Conservation (phyloP, 78 protist genomes). For the Cavenderia fasciculata region DNA sequence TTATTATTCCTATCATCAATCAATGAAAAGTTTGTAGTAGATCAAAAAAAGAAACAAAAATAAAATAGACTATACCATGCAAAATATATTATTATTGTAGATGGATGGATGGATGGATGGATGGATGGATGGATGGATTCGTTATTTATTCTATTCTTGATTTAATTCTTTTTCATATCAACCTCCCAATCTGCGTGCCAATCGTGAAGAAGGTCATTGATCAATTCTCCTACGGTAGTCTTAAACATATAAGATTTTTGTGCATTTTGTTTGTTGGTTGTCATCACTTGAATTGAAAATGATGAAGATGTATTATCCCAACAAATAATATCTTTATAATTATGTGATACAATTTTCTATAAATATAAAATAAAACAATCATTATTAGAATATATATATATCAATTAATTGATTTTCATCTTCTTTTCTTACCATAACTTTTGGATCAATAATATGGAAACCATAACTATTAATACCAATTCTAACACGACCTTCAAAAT, state of each 20-base stretch:
- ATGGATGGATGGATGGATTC: no score
- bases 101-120: no score
- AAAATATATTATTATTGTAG: no score
- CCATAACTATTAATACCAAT: slow-evolving; percentile 65
- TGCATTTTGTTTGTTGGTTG: neutral
- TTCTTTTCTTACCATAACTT: slow-evolving; percentile 15
- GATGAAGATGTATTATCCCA: slow-evolving; percentile 41
- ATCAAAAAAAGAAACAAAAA: neutral
- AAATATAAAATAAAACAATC: neutral
- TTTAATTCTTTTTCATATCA: slow-evolving; percentile 1
- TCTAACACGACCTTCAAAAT: slow-evolving; percentile 62
- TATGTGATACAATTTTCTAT: slow-evolving; percentile 62
- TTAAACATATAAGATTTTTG: slow-evolving; percentile 35
- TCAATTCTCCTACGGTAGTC: slow-evolving; percentile 53
- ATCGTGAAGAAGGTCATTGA: slow-evolving; percentile 52
- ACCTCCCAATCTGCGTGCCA: slow-evolving; percentile 39
- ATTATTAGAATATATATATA: no score
- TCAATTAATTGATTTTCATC: no score
- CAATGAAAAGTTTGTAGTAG: neutral
- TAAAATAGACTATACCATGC: no score
- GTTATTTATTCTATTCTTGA: no score
- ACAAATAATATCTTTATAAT: slow-evolving; percentile 47
- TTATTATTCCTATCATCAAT: neutral
- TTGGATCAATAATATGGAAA: slow-evolving; percentile 72
- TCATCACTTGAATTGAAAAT: slow-evolving; percentile 14